These are phyloP conservation scores for Fusarium begoniae DNA, from an alignment of 2,329 filamentous ascomycete genomes.

Conservation along the genomic window DNA sequence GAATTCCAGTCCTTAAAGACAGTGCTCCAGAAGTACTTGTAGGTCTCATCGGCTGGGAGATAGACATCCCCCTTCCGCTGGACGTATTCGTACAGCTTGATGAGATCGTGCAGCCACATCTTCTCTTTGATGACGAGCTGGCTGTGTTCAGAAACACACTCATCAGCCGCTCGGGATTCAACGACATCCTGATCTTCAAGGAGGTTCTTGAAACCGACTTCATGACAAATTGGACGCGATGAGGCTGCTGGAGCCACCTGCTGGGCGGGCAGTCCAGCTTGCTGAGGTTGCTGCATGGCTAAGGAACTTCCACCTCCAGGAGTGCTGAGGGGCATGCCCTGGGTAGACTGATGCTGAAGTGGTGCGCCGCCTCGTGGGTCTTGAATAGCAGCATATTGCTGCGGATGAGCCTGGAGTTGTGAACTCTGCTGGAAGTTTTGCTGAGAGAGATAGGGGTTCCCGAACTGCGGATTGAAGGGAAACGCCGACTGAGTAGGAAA, in stretches of 20 bases:
- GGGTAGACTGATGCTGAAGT: background rate
- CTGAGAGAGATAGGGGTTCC: background rate
- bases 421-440: background rate
- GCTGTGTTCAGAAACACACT: background rate
- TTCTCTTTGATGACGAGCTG: background rate
- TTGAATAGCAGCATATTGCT: background rate
- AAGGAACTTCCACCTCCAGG: background rate
- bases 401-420: background rate
- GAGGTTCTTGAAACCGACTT: background rate
- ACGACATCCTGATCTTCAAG: background rate
- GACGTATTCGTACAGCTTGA: background rate
- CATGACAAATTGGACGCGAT: background rate
- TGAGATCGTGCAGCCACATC: slow-evolving; percentile 2
- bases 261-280: background rate
- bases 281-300: background rate
- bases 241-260: background rate
- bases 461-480: background rate
- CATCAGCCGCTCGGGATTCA: background rate
- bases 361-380: background rate
- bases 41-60: background rate
- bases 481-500: background rate
- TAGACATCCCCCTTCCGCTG: background rate
- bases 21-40: background rate
- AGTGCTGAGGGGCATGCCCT: background rate
- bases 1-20: slow-evolving; percentile 1